These are phyloP conservation scores for Penicillium freii DNA, from an alignment of 2,329 filamentous ascomycete genomes.

Conservation along the genomic window DNA sequence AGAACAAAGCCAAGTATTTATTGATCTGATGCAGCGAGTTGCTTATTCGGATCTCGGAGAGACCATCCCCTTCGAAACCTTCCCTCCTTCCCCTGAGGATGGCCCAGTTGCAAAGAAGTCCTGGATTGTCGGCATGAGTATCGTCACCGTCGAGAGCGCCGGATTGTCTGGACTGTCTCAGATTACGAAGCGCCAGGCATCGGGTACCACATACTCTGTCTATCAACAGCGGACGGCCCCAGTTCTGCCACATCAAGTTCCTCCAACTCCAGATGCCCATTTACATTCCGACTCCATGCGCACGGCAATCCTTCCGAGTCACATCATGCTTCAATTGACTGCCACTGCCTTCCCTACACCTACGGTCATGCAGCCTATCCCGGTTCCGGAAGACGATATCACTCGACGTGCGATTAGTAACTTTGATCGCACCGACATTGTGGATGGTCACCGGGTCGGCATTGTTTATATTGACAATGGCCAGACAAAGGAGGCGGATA, in stretches of 20 bases:
- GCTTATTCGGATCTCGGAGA: constrained; percentile 83
- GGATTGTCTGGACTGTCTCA: constrained; percentile 49
- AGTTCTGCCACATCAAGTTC: constrained; percentile 47
- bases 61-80: constrained; percentile 45
- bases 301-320: constrained; percentile 46
- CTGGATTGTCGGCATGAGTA: constrained; percentile 53
- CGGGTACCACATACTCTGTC: constrained; percentile 50
- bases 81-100: constrained; percentile 42
- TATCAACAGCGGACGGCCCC: constrained; percentile 49
- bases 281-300: constrained; percentile 39
- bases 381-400: constrained; percentile 70
- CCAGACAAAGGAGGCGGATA: constrained; percentile 78
- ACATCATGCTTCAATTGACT: constrained; percentile 47
- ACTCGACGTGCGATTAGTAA: constrained; percentile 71
- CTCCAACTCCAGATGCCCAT: constrained; percentile 40
- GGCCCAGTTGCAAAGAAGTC: constrained; percentile 47
- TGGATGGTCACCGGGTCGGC: constrained; percentile 94
- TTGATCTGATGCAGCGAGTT: constrained; percentile 91
- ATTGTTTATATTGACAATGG: constrained; percentile 89
- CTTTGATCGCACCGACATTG: constrained; percentile 83
- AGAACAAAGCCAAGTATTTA: constrained; percentile 88
- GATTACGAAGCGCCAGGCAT: constrained; percentile 52
- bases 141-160: constrained; percentile 51
- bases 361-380: constrained; percentile 64
- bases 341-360: constrained; percentile 46